Evolutionary conservation across 495 filamentous ascomycete genomes (phyloP).

Genomic region (Collariella sp.): DNA sequence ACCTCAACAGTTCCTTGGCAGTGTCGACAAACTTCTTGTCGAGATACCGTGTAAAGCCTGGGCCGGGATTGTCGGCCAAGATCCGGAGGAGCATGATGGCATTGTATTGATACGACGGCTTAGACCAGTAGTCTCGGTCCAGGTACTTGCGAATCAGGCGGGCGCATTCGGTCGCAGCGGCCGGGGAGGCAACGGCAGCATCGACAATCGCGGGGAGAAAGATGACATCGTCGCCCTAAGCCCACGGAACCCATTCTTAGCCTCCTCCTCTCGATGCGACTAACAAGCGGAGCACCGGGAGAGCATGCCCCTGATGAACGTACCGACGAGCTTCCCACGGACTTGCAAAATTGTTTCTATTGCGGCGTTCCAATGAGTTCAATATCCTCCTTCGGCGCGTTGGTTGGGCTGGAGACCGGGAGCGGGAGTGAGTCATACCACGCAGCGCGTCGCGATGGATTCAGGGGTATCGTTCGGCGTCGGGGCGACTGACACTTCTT

Average conservation of each 20-base stretch:
- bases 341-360: slow-evolving; percentile 66
- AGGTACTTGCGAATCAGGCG: slow-evolving; percentile 73
- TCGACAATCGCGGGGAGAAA: slow-evolving; percentile 95
- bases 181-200: slow-evolving; percentile 80
- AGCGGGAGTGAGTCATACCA: slow-evolving; percentile 30
- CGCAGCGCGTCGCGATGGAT: slow-evolving; percentile 45
- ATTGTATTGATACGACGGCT: slow-evolving; percentile 80
- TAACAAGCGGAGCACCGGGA: background rate
- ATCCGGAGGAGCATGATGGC: slow-evolving; percentile 94
- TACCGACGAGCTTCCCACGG: slow-evolving; percentile 56
- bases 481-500: slow-evolving; percentile 23
- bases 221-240: slow-evolving; percentile 76
- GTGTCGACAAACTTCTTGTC: slow-evolving; percentile 70
- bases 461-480: slow-evolving; percentile 48
- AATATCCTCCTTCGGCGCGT: background rate
- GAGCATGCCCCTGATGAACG: slow-evolving; percentile 10
- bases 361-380: slow-evolving; percentile 9
- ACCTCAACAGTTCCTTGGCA: slow-evolving; percentile 65
- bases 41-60: slow-evolving; percentile 76
- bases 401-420: background rate
- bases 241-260: background rate
- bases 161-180: slow-evolving; percentile 71
- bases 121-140: slow-evolving; percentile 49
- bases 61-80: slow-evolving; percentile 82
- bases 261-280: background rate